phyloP scores from a whole-genome alignment of 1,139 yeast species.

The Geotrichum europaeum region DNA sequence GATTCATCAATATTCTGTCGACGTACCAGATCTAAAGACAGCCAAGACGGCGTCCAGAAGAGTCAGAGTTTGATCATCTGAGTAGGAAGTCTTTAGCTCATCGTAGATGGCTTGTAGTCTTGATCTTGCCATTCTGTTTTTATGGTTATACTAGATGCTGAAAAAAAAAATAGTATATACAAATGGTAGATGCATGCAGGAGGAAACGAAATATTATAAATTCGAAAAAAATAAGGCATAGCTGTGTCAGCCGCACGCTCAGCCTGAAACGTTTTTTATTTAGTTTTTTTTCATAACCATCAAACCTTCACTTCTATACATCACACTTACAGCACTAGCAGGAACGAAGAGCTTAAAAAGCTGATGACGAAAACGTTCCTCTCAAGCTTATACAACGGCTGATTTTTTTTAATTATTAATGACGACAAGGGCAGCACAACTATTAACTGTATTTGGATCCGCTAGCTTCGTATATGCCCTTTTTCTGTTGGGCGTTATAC shows the following conservation, averaged over 20 bases:
- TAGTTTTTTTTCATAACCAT: no score
- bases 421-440: constrained; percentile 68
- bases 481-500: constrained; percentile 49
- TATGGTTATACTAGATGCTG: background rate
- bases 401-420: background rate
- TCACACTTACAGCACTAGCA: background rate
- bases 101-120: background rate
- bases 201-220: background rate
- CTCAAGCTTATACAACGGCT: background rate
- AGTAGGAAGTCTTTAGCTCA: background rate
- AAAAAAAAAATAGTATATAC: background rate
- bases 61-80: background rate
- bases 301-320: no score
- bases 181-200: background rate
- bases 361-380: background rate
- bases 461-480: constrained; percentile 46
- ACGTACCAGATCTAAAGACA: background rate
- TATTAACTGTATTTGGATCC: constrained; percentile 44
- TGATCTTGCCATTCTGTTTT: background rate
- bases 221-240: no score
- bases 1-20: background rate
- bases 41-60: background rate
- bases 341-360: background rate
- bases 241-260: no score
- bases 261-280: no score